These are phyloP conservation scores for Backusella luteola DNA, from an alignment of 192 early-diverging fungal genomes.

Conservation along the genomic window DNA sequence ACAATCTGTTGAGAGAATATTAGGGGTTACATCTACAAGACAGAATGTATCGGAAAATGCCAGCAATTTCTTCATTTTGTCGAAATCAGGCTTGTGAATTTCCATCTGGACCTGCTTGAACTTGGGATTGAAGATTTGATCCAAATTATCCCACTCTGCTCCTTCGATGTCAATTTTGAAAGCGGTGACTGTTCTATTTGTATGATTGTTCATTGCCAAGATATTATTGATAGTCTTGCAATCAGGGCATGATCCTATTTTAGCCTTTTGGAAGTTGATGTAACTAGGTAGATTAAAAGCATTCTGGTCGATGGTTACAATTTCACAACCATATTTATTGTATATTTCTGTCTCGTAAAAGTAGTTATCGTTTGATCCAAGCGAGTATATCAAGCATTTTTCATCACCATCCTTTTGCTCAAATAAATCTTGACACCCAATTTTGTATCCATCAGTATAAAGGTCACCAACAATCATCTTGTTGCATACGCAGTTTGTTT, in stretches of 20 bases:
- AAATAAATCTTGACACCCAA: not conserved
- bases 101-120: constrained; percentile 7
- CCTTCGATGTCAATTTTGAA: constrained; percentile 8
- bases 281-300: not conserved
- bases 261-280: not conserved
- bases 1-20: not conserved
- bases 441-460: constrained; percentile 3
- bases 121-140: not conserved
- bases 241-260: constrained; percentile 2
- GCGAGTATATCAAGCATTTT: not conserved
- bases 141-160: constrained; percentile 1
- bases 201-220: not conserved
- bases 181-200: not conserved
- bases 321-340: not conserved
- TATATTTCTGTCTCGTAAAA: not conserved
- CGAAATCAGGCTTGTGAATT: constrained; percentile 2
- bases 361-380: not conserved
- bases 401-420: not conserved
- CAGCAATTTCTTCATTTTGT: not conserved
- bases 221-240: not conserved
- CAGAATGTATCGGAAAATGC: not conserved
- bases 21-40: constrained; percentile 10
- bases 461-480: not conserved
- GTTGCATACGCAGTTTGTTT: not conserved
- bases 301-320: not conserved